Evolutionary conservation across 768 basidiomycete species (phyloP).

Genomic region (Lactarius trivialis): DNA sequence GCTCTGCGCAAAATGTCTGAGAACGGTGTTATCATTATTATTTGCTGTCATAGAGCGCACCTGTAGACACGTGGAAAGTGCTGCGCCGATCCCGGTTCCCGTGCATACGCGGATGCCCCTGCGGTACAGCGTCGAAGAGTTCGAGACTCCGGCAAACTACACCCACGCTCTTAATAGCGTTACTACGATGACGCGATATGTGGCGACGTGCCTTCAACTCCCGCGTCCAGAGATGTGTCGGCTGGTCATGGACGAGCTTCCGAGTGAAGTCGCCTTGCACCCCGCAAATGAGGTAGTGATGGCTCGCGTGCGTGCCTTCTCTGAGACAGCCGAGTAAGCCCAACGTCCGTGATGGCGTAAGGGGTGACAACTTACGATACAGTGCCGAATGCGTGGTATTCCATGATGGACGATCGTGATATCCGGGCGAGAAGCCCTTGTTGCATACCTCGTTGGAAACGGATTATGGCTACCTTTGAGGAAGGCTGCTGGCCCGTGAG

Average conservation of each 20-base stretch:
- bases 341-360: not conserved
- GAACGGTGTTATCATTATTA: not conserved
- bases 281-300: conserved; percentile 77
- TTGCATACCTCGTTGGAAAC: conserved; percentile 79
- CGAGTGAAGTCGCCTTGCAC: conserved; percentile 79
- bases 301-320: conserved; percentile 64
- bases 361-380: conserved; percentile 48
- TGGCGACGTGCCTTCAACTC: conserved; percentile 55
- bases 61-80: conserved; percentile 50
- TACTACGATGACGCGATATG: not conserved
- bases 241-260: conserved; percentile 62
- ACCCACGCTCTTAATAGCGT: not conserved
- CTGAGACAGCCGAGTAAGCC: conserved; percentile 31
- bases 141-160: conserved; percentile 76
- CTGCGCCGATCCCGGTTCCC: conserved; percentile 75
- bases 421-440: conserved; percentile 72
- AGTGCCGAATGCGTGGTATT: conserved; percentile 79
- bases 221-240: conserved; percentile 69
- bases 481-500: conserved; percentile 47
- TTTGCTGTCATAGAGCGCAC: not conserved
- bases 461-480: conserved; percentile 69
- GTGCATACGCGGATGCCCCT: conserved; percentile 79
- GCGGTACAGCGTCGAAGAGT: conserved; percentile 73
- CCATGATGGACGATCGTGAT: conserved; percentile 66
- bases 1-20: conserved; percentile 53